Evolutionary conservation across 148 eudicot genomes (phyloP).

Genomic region (Rhododendron griersonianum): DNA sequence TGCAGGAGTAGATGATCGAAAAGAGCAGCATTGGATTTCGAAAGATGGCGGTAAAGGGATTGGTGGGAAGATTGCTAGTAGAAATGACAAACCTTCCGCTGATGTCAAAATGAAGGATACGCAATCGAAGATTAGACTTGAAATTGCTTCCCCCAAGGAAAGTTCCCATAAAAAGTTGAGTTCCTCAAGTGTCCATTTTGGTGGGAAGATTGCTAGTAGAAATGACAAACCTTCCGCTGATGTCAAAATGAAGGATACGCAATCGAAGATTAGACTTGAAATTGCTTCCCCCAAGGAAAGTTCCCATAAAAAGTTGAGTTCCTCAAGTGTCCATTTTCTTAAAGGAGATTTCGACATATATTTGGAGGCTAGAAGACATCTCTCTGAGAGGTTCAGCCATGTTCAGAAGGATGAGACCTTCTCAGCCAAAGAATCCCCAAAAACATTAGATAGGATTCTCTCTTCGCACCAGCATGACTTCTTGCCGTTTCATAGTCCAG

Average conservation of each 20-base stretch:
- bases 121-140: neutral
- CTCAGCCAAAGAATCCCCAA: slow-evolving; percentile 12
- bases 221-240: neutral
- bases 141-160: neutral
- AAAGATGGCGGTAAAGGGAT: neutral
- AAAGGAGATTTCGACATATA: slow-evolving; percentile 16
- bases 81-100: neutral
- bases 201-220: neutral
- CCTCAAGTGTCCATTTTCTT: slow-evolving; percentile 4
- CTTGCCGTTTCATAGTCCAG: slow-evolving; percentile 8
- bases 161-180: slow-evolving; percentile 4
- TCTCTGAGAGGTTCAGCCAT: slow-evolving; percentile 22
- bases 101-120: slow-evolving; percentile 2
- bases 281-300: neutral
- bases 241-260: slow-evolving; percentile 1
- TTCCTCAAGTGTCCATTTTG: slow-evolving; percentile 4
- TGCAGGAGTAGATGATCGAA: slow-evolving; percentile 1
- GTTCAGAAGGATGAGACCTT: slow-evolving; percentile 3
- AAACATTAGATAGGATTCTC: slow-evolving; percentile 23
- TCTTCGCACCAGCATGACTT: slow-evolving; percentile 18
- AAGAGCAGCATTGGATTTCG: slow-evolving; percentile 10
- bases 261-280: neutral
- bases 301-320: slow-evolving; percentile 7
- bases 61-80: neutral
- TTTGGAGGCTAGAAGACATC: slow-evolving; percentile 41